These are phyloP conservation scores for Rhizopogon sp. DNA, from an alignment of 768 basidiomycete genomes.

Conservation along the genomic window DNA sequence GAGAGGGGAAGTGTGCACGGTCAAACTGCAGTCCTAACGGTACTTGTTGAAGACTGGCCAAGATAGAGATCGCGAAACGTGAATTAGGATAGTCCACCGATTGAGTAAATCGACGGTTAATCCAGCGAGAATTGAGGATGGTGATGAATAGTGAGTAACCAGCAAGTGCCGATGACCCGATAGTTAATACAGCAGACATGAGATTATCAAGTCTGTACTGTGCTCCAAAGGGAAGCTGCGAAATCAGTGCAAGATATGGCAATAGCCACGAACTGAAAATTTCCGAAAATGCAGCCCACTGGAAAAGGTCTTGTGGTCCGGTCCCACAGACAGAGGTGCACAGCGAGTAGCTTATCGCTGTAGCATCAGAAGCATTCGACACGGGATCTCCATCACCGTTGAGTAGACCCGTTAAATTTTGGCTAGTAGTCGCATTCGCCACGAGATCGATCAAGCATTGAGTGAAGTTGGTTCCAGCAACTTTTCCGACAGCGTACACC, in stretches of 20 bases:
- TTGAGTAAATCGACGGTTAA: constrained; percentile 25
- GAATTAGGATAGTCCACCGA: constrained; percentile 21
- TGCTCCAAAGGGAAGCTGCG: constrained; percentile 43
- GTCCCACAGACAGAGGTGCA: constrained; percentile 7
- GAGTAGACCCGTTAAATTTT: too few relatives aligned
- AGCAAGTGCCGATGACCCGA: constrained; percentile 41
- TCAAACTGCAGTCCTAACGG: constrained; percentile 20
- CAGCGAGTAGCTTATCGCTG: too few relatives aligned
- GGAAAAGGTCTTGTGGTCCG: constrained; percentile 6
- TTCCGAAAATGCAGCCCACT: constrained; percentile 19
- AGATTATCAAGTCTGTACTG: constrained; percentile 35
- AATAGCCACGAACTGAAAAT: constrained; percentile 41
- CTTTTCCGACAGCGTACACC: neutral
- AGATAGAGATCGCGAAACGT: constrained; percentile 10
- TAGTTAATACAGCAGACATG: constrained; percentile 34
- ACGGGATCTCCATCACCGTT: too few relatives aligned
- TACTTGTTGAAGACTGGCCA: constrained; percentile 33
- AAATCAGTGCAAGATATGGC: constrained; percentile 43
- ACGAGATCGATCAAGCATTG: constrained; percentile 12
- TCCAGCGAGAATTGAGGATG: constrained; percentile 38
- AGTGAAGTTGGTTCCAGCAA: neutral
- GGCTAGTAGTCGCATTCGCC: neutral
- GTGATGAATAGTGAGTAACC: constrained; percentile 40
- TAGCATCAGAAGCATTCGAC: too few relatives aligned
- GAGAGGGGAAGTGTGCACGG: constrained; percentile 24